These are phyloP conservation scores for Puccinellia tenuiflora DNA, from an alignment of 176 grass and related monocot species.

Conservation along the genomic window DNA sequence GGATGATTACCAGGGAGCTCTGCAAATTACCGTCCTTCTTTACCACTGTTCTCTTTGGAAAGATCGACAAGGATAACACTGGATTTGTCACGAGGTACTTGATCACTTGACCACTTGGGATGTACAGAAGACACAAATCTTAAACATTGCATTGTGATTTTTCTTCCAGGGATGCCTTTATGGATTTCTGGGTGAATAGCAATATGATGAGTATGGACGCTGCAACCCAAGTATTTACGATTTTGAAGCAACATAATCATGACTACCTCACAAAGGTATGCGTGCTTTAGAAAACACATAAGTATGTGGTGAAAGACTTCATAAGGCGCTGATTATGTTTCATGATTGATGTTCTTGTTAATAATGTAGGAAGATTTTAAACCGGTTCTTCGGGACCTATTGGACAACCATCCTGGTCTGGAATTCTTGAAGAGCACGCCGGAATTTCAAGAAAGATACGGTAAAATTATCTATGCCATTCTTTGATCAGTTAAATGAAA, in stretches of 20 bases:
- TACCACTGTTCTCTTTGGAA: conserved; percentile 69
- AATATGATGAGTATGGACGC: conserved; percentile 85
- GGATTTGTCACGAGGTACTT: conserved; percentile 67
- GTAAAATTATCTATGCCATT: conserved; percentile 29
- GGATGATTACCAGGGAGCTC: conserved; percentile 89
- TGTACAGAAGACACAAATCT: background rate
- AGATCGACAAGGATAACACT: conserved; percentile 59
- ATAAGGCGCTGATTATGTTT: conserved; percentile 11
- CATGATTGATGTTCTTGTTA: conserved; percentile 5
- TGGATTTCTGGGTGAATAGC: conserved; percentile 85
- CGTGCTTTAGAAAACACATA: conserved; percentile 7
- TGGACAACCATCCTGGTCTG: conserved; percentile 84
- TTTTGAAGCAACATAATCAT: conserved; percentile 66
- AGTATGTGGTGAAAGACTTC: background rate
- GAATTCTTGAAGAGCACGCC: conserved; percentile 94
- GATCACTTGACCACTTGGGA: background rate
- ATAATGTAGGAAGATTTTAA: conserved; percentile 84
- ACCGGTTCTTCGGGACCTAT: conserved; percentile 81
- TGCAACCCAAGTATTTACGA: conserved; percentile 73
- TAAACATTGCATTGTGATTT: conserved; percentile 1
- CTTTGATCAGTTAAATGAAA: conserved; percentile 10
- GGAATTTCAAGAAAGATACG: conserved; percentile 99
- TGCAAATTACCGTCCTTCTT: conserved; percentile 93
- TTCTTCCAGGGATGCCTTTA: conserved; percentile 72
- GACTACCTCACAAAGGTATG: conserved; percentile 74